A percentile compares a stretch with the other conserved stretches of the same genome.
These are phyloP conservation scores for Zygoascus biomembranicola DNA, from an alignment of 805 yeast species.

Conservation along the genomic window DNA sequence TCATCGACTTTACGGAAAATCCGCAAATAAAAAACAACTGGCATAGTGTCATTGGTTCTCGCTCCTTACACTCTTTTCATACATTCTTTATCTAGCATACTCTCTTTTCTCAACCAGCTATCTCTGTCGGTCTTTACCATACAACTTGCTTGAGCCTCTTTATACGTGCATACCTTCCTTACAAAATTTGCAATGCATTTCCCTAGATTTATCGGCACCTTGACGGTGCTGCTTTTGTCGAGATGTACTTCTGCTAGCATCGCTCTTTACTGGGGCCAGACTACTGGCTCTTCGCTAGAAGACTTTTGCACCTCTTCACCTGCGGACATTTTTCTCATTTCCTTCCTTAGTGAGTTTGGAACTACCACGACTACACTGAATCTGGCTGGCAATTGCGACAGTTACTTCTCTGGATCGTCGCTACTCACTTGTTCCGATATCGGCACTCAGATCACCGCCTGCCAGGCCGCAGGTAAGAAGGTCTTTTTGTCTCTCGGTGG, in stretches of 20 bases:
- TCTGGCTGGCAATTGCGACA: constrained; percentile 9
- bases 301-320: constrained; percentile 59
- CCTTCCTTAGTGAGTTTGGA: constrained; percentile 64
- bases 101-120: no score
- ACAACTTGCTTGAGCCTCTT: no score
- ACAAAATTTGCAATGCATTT: not conserved
- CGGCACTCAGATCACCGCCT: constrained; percentile 58
- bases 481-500: constrained; percentile 77
- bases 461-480: constrained; percentile 74
- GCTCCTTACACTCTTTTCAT: no score
- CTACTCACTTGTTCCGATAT: constrained; percentile 39
- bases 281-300: constrained; percentile 43
- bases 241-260: constrained; percentile 19
- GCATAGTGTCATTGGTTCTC: no score
- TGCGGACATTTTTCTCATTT: constrained; percentile 53
- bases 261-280: constrained; percentile 83
- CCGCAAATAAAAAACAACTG: not conserved
- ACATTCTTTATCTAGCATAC: no score
- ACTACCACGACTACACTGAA: constrained; percentile 9
- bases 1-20: not conserved
- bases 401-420: constrained; percentile 29
- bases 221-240: not conserved
- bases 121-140: no score
- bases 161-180: not conserved
- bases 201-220: not conserved